A percentile compares a stretch with the other conserved stretches of the same genome.
These are phyloP conservation scores for Penicillium sp. DNA, from an alignment of 2,329 filamentous ascomycete species.

Conservation along the genomic window DNA sequence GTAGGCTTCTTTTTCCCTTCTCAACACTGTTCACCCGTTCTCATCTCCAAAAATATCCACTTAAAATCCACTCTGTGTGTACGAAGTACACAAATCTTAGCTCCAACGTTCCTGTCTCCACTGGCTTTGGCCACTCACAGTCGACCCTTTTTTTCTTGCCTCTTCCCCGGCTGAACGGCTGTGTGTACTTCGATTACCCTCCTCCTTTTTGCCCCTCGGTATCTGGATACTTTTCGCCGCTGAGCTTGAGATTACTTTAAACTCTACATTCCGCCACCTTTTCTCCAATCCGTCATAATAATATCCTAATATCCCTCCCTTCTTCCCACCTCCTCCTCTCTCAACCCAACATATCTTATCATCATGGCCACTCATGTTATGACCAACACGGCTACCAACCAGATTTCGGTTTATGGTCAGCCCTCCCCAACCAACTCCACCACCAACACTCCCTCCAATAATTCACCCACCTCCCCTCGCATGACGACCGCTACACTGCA, in stretches of 20 bases:
- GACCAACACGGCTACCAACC: constrained; percentile 37
- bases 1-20: background rate
- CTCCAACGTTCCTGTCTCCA: constrained; percentile 17
- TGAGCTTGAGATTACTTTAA: background rate
- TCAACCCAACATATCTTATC: background rate
- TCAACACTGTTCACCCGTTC: constrained; percentile 8
- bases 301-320: background rate
- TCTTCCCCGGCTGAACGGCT: constrained; percentile 7
- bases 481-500: constrained; percentile 37
- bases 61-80: background rate
- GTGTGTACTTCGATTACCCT: constrained; percentile 15
- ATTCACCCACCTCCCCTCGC: constrained; percentile 54
- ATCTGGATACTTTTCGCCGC: background rate
- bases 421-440: constrained; percentile 52
- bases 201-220: constrained; percentile 2
- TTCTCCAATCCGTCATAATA: background rate
- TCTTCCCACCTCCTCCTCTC: background rate
- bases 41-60: background rate
- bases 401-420: constrained; percentile 18
- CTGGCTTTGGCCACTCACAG: constrained; percentile 21
- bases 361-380: constrained; percentile 35
- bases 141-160: constrained; percentile 10
- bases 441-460: constrained; percentile 51
- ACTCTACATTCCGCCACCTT: background rate
- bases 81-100: background rate